Evolutionary conservation across 768 basidiomycete species (phyloP), one percentile per base, ranked within the genome.

Genomic region (Kwoniella pini): DNA sequence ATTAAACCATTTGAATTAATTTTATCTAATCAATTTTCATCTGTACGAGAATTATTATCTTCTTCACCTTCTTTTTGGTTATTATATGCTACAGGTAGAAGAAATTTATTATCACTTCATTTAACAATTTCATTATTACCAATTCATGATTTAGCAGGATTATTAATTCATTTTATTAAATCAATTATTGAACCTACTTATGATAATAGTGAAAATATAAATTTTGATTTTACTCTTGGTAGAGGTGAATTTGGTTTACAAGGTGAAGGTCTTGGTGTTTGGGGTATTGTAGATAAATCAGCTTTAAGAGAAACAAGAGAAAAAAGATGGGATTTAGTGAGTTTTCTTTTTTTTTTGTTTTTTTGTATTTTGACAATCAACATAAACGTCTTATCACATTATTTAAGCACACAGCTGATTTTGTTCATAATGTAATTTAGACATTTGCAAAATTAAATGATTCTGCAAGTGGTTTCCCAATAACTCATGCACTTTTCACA

Each of bases 11-110:
- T 91, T 77, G 76, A 80, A 22, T 78, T 82, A 7, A 75, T 89
- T 65, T 83, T 88, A 60, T 76, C 82, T 44, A 78, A 83, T 33
- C 91, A 95, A 77, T 96, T 96, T 80, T 86, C 89, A 11, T 33
- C 24, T 6, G 46, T 57, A n/a, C 43, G 64, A 44, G 61, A 57
- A 10, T 46, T 70, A 40, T 39, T 75, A 27, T 49, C 69, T 9
- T 72, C 74, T 21, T 64, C 63, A 26, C 69, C 74, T 4, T 43
- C 71, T 4, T 61, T 65, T 12, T 88, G 86, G 74, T 89, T 91
- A 81, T 83, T 83, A 73, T 96, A 89, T 80, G 90, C 90, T 40
- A 92, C 91, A 2, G 93, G 93, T 54, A 82, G 93, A 61, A 87
- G 88, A 60, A 86, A 85, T 65, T 74, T 92, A 56, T 80, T 84